Percentiles rank a stretch among this genome's conserved stretches.
phyloP scores from a whole-genome alignment of 371 early-diverging fungal genomes.

The Mucor sp. region DNA sequence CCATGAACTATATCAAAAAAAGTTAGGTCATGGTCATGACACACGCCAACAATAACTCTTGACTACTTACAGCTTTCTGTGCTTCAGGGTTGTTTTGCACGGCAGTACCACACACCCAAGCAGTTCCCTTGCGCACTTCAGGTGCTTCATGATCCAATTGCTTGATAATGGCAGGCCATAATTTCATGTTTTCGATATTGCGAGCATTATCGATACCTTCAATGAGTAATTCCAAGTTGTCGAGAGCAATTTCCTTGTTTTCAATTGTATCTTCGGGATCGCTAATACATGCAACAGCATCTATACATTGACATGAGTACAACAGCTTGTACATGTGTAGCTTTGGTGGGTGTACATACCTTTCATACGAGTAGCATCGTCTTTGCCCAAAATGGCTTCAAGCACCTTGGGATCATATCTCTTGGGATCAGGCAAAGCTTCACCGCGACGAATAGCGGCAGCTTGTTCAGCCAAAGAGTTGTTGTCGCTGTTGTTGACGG shows the following conservation, averaged over 20 bases:
- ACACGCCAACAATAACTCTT: not conserved
- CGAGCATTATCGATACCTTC: conserved; percentile 95
- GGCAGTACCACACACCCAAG: conserved; percentile 93
- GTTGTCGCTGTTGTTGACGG: conserved; percentile 77
- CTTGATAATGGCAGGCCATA: conserved; percentile 83
- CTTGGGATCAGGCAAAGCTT: conserved; percentile 37
- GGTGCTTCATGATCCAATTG: conserved; percentile 57
- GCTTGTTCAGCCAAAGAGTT: conserved; percentile 68
- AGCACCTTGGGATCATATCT: conserved; percentile 78
- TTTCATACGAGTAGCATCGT: conserved; percentile 86
- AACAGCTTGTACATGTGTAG: not conserved
- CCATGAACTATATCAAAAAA: conserved; percentile 53
- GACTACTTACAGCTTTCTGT: conserved; percentile 68
- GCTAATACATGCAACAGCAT: conserved; percentile 67
- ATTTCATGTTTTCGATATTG: conserved; percentile 83
- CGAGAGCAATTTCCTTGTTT: conserved; percentile 81
- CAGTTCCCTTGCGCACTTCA: conserved; percentile 70
- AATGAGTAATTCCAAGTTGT: conserved; percentile 93
- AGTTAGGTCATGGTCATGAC: not conserved
- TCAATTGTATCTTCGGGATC: conserved; percentile 61
- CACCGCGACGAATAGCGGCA: conserved; percentile 47
- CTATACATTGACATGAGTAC: conserved; percentile 29
- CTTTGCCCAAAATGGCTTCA: conserved; percentile 91
- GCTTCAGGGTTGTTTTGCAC: conserved; percentile 92
- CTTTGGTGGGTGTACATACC: conserved; percentile 44